Base-by-base conservation (phyloP, 768 basidiomycete genomes). In the Infundibulicybe gibba region DNA sequence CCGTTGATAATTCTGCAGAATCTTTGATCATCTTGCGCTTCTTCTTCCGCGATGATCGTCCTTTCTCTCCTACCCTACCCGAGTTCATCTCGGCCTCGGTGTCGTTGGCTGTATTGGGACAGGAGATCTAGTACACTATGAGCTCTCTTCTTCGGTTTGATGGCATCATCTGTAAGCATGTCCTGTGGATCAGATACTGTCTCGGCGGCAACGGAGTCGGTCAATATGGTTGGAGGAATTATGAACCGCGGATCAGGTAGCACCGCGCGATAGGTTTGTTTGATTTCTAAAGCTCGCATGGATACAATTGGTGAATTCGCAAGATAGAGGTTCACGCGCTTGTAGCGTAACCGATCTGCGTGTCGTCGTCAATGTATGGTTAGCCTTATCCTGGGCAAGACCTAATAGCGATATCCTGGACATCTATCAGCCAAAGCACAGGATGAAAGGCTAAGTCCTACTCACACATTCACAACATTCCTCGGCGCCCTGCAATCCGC, bases 241-340 rank as follows among this genome's bases (percentile, higher is more conserved):
- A n/a, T n/a, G n/a, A 90, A 60, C 40, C 61, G 77, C 0, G 90
- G 87, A 56, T 88, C 87, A 3, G 89, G 90, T 16, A 92, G 66
- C 0, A 91, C 76, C 0, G 90, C 86, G 5, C 89, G 79, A 55
- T 87, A 90, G 3, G 88, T 90, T n/a, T n/a, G n/a, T n/a, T n/a
- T n/a, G n/a, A n/a, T n/a, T n/a, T n/a, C n/a, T n/a, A n/a, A n/a
- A n/a, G n/a, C n/a, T n/a, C n/a, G n/a, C n/a, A n/a, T n/a, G n/a
- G n/a, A n/a, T n/a, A n/a, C n/a, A n/a, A n/a, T 58, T 78, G 81
- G 19, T 11, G 41, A 46, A 43, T 21, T 30, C 16, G 38, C 15
- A 43, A 43, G 32, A 6, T 37, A 42, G 12, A n/a, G 43, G 71
- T 88, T 52, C 56, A 90, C 90, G 83, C 15, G 89, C 85, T 43